phyloP scores from a whole-genome alignment of 2,329 filamentous ascomycete genomes.

The Apiospora sp. region DNA sequence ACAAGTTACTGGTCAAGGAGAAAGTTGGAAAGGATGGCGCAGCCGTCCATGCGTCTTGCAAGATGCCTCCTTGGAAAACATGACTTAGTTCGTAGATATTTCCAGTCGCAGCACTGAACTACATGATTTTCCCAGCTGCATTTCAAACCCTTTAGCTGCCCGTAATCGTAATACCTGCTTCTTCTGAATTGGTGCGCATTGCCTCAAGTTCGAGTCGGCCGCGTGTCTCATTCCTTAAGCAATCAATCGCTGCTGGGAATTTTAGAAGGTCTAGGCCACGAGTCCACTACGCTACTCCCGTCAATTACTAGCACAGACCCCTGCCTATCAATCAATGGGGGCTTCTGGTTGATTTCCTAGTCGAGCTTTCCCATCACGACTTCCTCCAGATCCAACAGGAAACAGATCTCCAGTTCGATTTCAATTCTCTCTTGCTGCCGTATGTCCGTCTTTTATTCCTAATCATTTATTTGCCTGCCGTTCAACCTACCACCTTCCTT shows the following conservation, averaged over 20 bases:
- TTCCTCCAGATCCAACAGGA: constrained; percentile 3
- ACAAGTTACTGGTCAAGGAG: neutral
- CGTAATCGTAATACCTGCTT: constrained; percentile 13
- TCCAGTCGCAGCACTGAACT: neutral
- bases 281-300: constrained; percentile 13
- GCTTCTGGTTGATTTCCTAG: constrained; percentile 7
- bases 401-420: neutral
- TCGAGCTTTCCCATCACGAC: constrained; percentile 14
- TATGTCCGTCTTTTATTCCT: neutral
- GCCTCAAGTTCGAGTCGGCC: constrained; percentile 3
- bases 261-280: constrained; percentile 18
- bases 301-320: constrained; percentile 17
- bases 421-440: constrained; percentile 7
- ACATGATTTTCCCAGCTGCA: neutral
- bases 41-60: neutral
- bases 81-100: neutral
- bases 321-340: constrained; percentile 12
- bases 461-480: constrained; percentile 1
- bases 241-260: constrained; percentile 1
- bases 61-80: neutral
- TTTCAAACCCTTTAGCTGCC: neutral
- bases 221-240: constrained; percentile 15
- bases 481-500: neutral
- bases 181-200: neutral
- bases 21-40: constrained; percentile 14